Evolutionary conservation across 169 alveolate species (phyloP).

Genomic region (Theileria sp.): DNA sequence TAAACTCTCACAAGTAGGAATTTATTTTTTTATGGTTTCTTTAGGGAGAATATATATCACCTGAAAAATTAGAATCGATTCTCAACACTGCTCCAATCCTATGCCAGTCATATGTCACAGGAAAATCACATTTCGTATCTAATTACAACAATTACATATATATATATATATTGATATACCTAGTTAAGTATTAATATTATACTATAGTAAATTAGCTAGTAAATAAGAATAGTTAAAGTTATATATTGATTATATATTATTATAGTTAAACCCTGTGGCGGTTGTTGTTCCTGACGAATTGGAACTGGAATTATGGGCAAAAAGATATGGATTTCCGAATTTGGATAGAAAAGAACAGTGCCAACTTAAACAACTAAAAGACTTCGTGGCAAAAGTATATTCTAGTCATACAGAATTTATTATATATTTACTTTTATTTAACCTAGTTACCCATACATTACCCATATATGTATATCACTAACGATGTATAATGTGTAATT

Average conservation of each 20-base stretch:
- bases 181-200: constrained; percentile 3
- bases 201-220: not conserved
- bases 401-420: not conserved
- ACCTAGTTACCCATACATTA: not conserved
- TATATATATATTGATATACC: constrained; percentile 16
- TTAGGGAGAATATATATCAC: constrained; percentile 94
- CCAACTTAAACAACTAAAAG: constrained; percentile 30
- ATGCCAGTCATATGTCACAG: constrained; percentile 76
- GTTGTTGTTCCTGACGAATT: constrained; percentile 62
- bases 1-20: constrained; percentile 82
- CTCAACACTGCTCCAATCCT: constrained; percentile 63
- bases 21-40: not conserved
- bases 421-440: too few species aligned
- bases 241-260: too few species aligned
- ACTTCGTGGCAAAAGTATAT: constrained; percentile 9
- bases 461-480: not conserved
- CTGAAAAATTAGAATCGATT: constrained; percentile 87
- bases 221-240: too few species aligned
- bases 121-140: constrained; percentile 67
- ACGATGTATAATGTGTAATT: constrained; percentile 26
- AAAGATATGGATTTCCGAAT: not conserved
- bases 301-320: constrained; percentile 55
- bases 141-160: constrained; percentile 20
- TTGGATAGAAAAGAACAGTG: constrained; percentile 33
- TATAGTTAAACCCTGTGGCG: constrained; percentile 60